Conservation (phyloP, 768 basidiomycete genomes). For the Cyathus striatus region DNA sequence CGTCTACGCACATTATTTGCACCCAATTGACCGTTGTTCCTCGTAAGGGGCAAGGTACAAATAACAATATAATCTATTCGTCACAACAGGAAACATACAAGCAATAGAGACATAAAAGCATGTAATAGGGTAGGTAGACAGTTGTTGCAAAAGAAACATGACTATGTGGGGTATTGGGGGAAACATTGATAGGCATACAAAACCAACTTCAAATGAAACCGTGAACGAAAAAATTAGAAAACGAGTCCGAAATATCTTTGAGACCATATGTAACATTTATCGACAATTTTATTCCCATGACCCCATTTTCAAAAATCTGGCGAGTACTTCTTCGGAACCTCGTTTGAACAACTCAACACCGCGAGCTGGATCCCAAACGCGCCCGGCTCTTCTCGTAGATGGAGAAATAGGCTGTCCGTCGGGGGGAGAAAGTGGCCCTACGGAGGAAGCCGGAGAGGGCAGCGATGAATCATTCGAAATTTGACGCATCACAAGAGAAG, state of each 20-base stretch:
- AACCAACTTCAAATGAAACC: too few species aligned
- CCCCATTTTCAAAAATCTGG: conserved; percentile 76
- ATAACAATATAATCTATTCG: not conserved
- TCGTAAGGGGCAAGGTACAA: not conserved
- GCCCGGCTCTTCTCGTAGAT: conserved; percentile 40
- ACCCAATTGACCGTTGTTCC: too few species aligned
- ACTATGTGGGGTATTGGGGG: not conserved
- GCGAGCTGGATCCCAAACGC: conserved; percentile 84
- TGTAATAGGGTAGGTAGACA: too few species aligned
- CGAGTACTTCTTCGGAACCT: conserved; percentile 82
- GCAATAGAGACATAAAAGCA: not conserved
- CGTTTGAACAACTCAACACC: conserved; percentile 84
- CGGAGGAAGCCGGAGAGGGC: conserved; percentile 50
- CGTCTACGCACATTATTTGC: too few species aligned
- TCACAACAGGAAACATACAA: not conserved
- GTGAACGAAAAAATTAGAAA: too few species aligned
- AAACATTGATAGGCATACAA: not conserved
- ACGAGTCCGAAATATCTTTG: too few species aligned
- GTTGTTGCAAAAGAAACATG: not conserved
- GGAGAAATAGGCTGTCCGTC: conserved; percentile 30
- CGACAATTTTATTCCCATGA: conserved; percentile 51
- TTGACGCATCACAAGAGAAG: conserved; percentile 27
- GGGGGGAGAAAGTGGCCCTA: conserved; percentile 46
- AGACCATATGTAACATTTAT: too few species aligned
- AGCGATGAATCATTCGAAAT: conserved; percentile 46